These are phyloP conservation scores for Lactarius akahatsu DNA, from an alignment of 768 basidiomycete genomes.

Conservation along the genomic window DNA sequence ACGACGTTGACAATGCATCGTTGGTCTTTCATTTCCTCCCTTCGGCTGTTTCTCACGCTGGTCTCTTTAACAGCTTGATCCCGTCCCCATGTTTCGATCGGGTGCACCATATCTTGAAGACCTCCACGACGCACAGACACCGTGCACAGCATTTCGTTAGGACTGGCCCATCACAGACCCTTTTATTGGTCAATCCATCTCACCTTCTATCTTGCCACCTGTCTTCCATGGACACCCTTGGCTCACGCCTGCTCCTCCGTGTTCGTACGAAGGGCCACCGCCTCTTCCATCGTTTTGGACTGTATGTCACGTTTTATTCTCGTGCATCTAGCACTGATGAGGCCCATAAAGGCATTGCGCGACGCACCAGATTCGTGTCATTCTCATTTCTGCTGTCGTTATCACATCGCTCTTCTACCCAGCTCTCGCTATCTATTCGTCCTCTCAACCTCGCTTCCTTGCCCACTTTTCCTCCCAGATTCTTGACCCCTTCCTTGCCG, in stretches of 20 bases:
- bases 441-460: conserved; percentile 61
- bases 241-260: conserved; percentile 35
- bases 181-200: not conserved
- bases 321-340: conserved; percentile 3
- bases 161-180: not conserved
- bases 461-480: conserved; percentile 54
- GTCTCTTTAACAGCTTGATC: not conserved
- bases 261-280: conserved; percentile 42
- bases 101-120: not conserved
- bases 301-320: conserved; percentile 51
- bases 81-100: conserved; percentile 13
- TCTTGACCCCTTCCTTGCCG: conserved; percentile 60
- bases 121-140: not conserved
- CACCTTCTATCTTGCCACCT: not conserved
- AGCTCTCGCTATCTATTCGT: conserved; percentile 81
- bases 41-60: not conserved
- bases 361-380: conserved; percentile 85
- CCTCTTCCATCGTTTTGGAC: conserved; percentile 72
- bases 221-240: conserved; percentile 29
- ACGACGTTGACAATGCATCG: not conserved
- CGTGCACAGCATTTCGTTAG: not conserved
- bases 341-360: conserved; percentile 67
- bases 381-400: conserved; percentile 83
- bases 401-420: conserved; percentile 90
- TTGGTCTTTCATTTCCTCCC: not conserved